Conservation (phyloP, 352 stramenopile species). For the Pythium volutum region DNA sequence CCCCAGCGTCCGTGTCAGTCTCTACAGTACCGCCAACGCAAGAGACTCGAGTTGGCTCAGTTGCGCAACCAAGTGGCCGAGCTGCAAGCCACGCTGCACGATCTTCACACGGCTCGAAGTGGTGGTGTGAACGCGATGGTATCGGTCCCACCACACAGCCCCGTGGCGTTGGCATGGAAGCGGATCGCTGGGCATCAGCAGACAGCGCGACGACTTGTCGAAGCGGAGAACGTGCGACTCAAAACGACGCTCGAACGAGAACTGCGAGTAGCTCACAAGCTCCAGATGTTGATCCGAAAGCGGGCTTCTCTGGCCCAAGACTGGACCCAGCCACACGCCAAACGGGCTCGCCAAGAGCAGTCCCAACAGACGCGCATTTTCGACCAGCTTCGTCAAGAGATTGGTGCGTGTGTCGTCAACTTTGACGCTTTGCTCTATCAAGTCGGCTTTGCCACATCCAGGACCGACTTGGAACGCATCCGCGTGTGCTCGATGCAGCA, state of each 20-base stretch:
- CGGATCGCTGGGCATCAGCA: not conserved
- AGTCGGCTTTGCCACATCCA: not conserved
- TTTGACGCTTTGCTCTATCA: not conserved
- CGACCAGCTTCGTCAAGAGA: not conserved
- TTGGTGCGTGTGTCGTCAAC: not conserved
- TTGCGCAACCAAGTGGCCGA: not conserved
- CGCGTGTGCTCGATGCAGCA: not conserved
- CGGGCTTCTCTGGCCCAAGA: not conserved
- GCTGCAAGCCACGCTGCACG: not conserved
- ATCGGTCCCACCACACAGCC: not conserved
- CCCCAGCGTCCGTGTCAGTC: not conserved
- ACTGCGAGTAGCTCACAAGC: not conserved
- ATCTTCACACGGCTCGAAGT: not conserved
- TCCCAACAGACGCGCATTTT: not conserved
- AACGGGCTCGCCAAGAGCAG: not conserved
- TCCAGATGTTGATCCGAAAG: not conserved
- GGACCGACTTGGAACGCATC: not conserved
- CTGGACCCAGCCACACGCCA: not conserved
- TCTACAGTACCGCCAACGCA: not conserved
- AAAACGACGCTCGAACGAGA: not conserved
- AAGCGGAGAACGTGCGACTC: not conserved
- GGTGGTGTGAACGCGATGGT: no score
- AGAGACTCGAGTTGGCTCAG: slow-evolving; percentile 1
- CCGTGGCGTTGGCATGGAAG: not conserved
- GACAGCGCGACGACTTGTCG: not conserved